Percentiles rank a stretch among this genome's conserved stretches.
phyloP scores from a whole-genome alignment of 2,329 filamentous ascomycete species.

The Neonectria magnoliae region DNA sequence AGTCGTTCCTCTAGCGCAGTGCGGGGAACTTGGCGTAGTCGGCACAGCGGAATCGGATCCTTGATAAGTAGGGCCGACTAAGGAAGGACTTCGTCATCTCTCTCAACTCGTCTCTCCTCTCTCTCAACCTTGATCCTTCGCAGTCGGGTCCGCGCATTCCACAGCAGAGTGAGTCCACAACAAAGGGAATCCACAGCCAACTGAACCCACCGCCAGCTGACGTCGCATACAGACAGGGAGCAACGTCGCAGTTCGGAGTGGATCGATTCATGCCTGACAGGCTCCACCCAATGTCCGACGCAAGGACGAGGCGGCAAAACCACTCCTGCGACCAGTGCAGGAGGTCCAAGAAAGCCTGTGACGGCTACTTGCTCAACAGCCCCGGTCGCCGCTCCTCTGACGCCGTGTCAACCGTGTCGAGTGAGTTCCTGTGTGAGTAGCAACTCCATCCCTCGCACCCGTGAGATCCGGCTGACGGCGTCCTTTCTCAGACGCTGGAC shows the following conservation, averaged over 20 bases:
- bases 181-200: no score
- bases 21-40: constrained; percentile 24
- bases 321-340: constrained; percentile 41
- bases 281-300: constrained; percentile 20
- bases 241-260: neutral
- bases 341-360: constrained; percentile 41
- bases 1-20: constrained; percentile 24
- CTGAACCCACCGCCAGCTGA: neutral
- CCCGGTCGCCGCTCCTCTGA: constrained; percentile 12
- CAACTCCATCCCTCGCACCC: neutral
- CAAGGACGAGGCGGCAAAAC: constrained; percentile 33
- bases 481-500: neutral
- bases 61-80: constrained; percentile 23
- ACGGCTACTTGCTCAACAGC: constrained; percentile 36
- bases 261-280: neutral
- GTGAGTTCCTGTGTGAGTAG: constrained; percentile 7
- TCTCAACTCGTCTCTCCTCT: constrained; percentile 2
- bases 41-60: constrained; percentile 18
- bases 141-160: constrained; percentile 15
- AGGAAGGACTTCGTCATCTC: neutral
- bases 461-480: neutral
- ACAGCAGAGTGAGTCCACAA: neutral
- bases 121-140: constrained; percentile 5
- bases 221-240: neutral
- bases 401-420: constrained; percentile 1